Base-by-base conservation (phyloP, 2,329 filamentous ascomycete genomes). In the Aspergillus sojae region DNA sequence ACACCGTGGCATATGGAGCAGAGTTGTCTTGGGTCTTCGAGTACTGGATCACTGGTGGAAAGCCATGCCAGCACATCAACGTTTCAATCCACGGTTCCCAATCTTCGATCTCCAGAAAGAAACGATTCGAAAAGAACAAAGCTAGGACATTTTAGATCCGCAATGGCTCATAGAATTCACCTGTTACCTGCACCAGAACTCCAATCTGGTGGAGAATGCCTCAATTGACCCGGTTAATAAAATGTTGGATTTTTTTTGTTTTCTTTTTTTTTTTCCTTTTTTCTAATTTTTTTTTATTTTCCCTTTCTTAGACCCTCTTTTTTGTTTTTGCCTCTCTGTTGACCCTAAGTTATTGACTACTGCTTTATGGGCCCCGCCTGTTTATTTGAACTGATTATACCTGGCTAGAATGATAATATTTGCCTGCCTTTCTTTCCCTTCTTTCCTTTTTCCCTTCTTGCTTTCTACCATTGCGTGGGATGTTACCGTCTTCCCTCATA, bases 51-150 rank as follows among this genome's bases (percentile, higher is more conserved):
- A 94, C 89, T 94, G 91, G 91, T 86, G 86, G 88, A 85, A 85
- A 90, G 85, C 84, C 83, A 89, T 89, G 92, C 92, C 93, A 96
- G 85, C 92, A 91, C 93, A 96, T 93, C 92, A 78, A 69, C 63
- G 67, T 70, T 68, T 67, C 62, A 70, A 71, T 32, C 70, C 60
- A 65, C 67, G 66, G 66, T 68, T 68, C 65, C 57, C 52, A 41
- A 48, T 65, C 28, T 61, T 65, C 54, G 50, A 56, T 59, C 61
- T 62, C 65, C 65, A 62, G 64, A 62, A 65, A 65, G 63, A 61
- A 64, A 57, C 53, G 64, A 60, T 58, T 60, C 62, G 52, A 67
- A 63, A 63, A 58, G 62, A 60, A 61, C 57, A 62, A 55, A 62
- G 62, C 61, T 67, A 67, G 65, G 55, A 57, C 59, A 59, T 34